A percentile compares a stretch with the other conserved stretches of the same genome.
phyloP scores from a whole-genome alignment of 2,329 filamentous ascomycete genomes.

The Phialemoniopsis sp. region DNA sequence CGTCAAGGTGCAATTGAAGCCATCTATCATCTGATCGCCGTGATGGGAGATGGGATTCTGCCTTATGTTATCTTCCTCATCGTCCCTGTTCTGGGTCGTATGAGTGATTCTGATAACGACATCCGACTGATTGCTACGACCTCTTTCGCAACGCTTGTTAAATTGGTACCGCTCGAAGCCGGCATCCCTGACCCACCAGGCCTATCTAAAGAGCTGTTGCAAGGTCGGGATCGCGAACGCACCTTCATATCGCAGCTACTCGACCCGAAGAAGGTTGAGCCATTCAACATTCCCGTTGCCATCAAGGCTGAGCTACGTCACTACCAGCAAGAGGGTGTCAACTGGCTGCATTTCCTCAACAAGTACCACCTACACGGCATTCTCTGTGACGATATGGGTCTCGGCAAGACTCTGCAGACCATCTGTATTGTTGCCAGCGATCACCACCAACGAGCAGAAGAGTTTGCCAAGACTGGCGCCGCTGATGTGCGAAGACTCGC shows the following conservation, averaged over 20 bases:
- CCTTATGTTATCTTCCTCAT: constrained; percentile 99
- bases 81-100: constrained; percentile 90
- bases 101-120: constrained; percentile 98
- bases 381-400: constrained; percentile 98
- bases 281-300: constrained; percentile 87
- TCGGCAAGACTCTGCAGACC: constrained; percentile 95
- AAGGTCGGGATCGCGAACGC: constrained; percentile 87
- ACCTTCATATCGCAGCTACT: constrained; percentile 97
- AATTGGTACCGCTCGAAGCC: constrained; percentile 92
- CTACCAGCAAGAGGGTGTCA: constrained; percentile 98
- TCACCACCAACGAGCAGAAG: constrained; percentile 87
- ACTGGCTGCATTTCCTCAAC: constrained; percentile 97
- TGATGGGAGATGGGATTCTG: constrained; percentile 94
- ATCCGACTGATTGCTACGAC: constrained; percentile 92
- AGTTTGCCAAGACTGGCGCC: constrained; percentile 78
- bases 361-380: constrained; percentile 97
- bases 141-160: constrained; percentile 94
- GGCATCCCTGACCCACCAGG: constrained; percentile 96
- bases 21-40: constrained; percentile 94
- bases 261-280: constrained; percentile 93
- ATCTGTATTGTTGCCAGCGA: constrained; percentile 98
- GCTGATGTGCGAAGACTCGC: constrained; percentile 76
- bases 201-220: constrained; percentile 80
- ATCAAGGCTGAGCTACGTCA: constrained; percentile 96
- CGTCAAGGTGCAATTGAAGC: constrained; percentile 93